phyloP scores from a whole-genome alignment of 768 basidiomycete genomes.

The Pseudohyphozyma bogoriensis region DNA sequence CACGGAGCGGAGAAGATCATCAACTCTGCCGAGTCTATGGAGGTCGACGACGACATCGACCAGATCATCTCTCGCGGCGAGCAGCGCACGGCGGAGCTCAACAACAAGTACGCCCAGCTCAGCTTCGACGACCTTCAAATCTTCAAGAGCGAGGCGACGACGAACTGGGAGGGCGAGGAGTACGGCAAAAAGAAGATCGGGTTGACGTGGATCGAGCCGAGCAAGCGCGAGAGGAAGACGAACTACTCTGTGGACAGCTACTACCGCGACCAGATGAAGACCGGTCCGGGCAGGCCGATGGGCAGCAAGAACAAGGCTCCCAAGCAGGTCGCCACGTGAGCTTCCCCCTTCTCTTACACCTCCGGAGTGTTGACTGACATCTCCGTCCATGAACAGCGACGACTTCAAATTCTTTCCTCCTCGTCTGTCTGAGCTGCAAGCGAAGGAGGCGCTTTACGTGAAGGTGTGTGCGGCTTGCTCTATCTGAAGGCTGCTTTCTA shows the following conservation, averaged over 20 bases:
- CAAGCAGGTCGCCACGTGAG: slow-evolving; percentile 71
- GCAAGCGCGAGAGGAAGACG: slow-evolving; percentile 84
- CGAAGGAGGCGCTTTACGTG: slow-evolving; percentile 70
- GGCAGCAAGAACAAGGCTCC: slow-evolving; percentile 67
- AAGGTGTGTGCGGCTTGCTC: slow-evolving; percentile 46
- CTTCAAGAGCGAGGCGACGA: slow-evolving; percentile 59
- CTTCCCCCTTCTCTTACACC: not conserved
- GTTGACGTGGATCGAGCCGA: slow-evolving; percentile 57
- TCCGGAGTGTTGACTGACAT: not conserved
- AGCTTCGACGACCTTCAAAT: slow-evolving; percentile 92
- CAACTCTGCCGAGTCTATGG: slow-evolving; percentile 51
- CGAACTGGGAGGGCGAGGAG: slow-evolving; percentile 33
- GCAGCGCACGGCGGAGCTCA: slow-evolving; percentile 76
- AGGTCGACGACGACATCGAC: slow-evolving; percentile 70
- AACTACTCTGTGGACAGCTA: slow-evolving; percentile 94
- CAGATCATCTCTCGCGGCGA: slow-evolving; percentile 85
- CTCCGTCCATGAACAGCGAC: slow-evolving; percentile 47
- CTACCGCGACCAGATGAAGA: slow-evolving; percentile 81
- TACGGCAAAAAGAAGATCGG: slow-evolving; percentile 26
- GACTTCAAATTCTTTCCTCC: slow-evolving; percentile 96
- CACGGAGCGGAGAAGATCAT: slow-evolving; percentile 97
- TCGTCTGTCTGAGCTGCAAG: slow-evolving; percentile 67
- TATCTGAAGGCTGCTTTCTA: slow-evolving; percentile 25
- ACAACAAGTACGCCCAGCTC: slow-evolving; percentile 81
- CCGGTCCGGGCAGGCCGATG: slow-evolving; percentile 41